A percentile compares a stretch with the other conserved stretches of the same genome.
Conservation (phyloP, 257 asterid genomes). For the Capsicum chinense region DNA sequence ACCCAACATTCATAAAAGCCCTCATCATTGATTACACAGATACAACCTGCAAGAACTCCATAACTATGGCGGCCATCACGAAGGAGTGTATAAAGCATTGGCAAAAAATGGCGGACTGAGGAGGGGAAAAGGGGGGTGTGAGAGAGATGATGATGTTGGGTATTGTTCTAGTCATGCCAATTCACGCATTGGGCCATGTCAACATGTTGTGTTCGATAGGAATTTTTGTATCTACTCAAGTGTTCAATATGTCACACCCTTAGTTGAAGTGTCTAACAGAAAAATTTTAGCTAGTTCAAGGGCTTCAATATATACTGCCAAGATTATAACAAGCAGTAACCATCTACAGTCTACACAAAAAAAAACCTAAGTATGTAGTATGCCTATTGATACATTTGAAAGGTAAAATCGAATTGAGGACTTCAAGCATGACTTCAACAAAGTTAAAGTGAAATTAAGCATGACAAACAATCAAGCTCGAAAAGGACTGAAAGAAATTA, state of each 20-base stretch:
- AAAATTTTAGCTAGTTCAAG: neutral
- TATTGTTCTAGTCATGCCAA: neutral
- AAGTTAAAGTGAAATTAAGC: neutral
- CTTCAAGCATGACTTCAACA: neutral
- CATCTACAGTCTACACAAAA: neutral
- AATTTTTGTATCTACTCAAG: neutral
- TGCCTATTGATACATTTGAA: neutral
- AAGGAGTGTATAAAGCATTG: neutral
- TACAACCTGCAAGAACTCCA: neutral
- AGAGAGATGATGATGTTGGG: neutral
- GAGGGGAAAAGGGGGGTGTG: neutral
- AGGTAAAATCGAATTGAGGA: neutral
- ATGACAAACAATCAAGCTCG: neutral
- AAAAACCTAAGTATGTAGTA: neutral
- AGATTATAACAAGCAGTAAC: neutral
- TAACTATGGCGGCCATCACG: neutral
- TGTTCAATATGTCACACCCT: neutral
- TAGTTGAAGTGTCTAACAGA: neutral
- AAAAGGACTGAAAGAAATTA: no score
- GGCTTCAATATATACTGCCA: neutral
- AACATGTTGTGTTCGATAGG: neutral
- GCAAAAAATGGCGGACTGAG: neutral
- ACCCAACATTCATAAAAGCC: neutral
- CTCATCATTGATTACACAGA: neutral
- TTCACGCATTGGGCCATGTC: neutral